Base-by-base conservation (phyloP, 257 asterid species). In the Eucommia ulmoides region DNA sequence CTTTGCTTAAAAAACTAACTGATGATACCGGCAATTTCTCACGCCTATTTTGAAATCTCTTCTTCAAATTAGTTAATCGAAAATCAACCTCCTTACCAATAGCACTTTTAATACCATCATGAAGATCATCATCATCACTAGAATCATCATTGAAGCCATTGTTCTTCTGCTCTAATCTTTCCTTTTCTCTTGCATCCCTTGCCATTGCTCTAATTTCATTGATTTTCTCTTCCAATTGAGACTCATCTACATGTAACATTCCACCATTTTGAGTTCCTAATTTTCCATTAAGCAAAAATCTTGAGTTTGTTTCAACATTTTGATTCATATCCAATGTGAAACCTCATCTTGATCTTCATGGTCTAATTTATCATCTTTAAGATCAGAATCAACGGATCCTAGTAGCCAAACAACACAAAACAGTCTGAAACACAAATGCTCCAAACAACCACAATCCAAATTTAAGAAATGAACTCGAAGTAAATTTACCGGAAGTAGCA, bases 181-280 rank as follows among this genome's bases (percentile, higher is more conserved):
- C 98, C 65, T 45, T 69, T 21, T 70, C 83, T 61, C 96, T 82
- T 1, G 74, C 94, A 66, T 76, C 83, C 79, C 82, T 75, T 0
- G 96, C 98, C 94, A 89, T 76, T 1, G 54, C 51, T 48, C 61
- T 82, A 69, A 89, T 82, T 53, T 82, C 94, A 75, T 74, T 74
- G 23, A 89, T 74, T 65, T 76, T 80, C 69, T 64, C 74, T 76
- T 63, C 74, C 79, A 74, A 67, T 49, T 72, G 91, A 73, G 66
- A 59, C 26, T 65, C 76, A 58, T 66, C 75, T 53, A 61, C 73
- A 67, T 57, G 52, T 21, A 52, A 41, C 25, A 29, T 44, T 19
- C 41, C 79, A 50, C 66, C 54, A 54, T 46, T 55, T 52, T 49
- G 59, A 51, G 54, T 47, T 52, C 65, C 69, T 62, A 23, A 18